Percentiles rank a stretch among this genome's conserved stretches.
Evolutionary conservation across 2,329 filamentous ascomycete genomes (phyloP).

Genomic region (Chaetomium globosum): DNA sequence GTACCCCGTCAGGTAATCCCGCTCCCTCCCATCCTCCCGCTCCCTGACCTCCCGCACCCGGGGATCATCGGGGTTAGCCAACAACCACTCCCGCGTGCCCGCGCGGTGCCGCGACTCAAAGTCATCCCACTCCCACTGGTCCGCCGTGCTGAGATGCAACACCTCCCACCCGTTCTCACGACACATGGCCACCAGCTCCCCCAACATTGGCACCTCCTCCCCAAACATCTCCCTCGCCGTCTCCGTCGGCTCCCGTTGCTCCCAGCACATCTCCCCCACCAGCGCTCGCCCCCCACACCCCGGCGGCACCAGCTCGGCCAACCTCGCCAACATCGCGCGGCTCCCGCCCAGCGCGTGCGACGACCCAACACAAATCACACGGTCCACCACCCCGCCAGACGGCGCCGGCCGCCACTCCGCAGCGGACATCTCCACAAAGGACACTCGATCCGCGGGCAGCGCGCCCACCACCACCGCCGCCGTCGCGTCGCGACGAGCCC

Average conservation of each 20-base stretch:
- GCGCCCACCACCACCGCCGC: not conserved
- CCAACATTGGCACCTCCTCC: not conserved
- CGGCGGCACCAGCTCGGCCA: slow-evolving; percentile 2
- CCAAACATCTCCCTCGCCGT: not conserved
- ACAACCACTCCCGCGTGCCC: slow-evolving; percentile 15
- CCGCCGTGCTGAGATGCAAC: slow-evolving; percentile 14
- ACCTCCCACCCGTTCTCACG: slow-evolving; percentile 16
- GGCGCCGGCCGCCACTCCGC: not conserved
- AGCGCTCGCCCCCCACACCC: not conserved
- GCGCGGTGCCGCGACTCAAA: slow-evolving; percentile 20
- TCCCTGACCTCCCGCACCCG: not conserved
- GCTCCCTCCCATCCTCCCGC: slow-evolving; percentile 12
- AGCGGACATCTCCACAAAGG: not conserved
- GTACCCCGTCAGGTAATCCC: slow-evolving; percentile 7
- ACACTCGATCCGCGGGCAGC: not conserved
- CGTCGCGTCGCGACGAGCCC: not conserved
- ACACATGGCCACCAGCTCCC: slow-evolving; percentile 8
- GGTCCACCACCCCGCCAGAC: not conserved
- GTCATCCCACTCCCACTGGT: slow-evolving; percentile 23
- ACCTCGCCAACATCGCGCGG: slow-evolving; percentile 1
- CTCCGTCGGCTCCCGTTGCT: slow-evolving; percentile 5
- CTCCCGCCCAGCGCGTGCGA: slow-evolving; percentile 12
- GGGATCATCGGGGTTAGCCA: not conserved
- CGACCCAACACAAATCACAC: slow-evolving; percentile 13
- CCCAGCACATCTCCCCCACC: slow-evolving; percentile 20